Base-by-base conservation (phyloP, 345 rosid species). In the Aquilaria yunnanensis region DNA sequence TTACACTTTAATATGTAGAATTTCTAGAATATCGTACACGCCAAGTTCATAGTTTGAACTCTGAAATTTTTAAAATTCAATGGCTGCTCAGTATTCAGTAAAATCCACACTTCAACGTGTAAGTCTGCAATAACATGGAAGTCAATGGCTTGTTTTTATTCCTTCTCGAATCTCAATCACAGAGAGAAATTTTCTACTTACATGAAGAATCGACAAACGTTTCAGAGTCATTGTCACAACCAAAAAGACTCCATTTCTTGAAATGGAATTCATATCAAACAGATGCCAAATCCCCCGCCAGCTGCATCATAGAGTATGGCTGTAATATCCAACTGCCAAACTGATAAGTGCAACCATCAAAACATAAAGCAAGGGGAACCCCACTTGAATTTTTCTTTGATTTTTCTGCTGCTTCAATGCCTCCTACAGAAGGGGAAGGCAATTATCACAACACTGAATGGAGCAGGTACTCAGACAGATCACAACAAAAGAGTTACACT, bases 341-440 rank as follows among this genome's bases (percentile, higher is more conserved):
- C 83, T 54, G 57, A 76, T 64, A 0, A 80, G 23, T 16, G 78
- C 75, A 3, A 78, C 85, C 70, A 51, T 48, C 53, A 72, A 78
- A 54, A 80, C 80, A 60, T 72, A 83, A 4, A 80, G 63, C 47
- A 80, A 60, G 2, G 88, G 85, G 58, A 78, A 83, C 37, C 85
- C 83, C 33, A 60, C 75, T 51, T 69, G 77, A 48, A 67, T 33
- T 65, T 54, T 81, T 71, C 63, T 70, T 3, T 10, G 32, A 0
- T 5, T 56, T 10, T 55, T 72, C 65, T 74, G 73, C 66, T 48
- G 62, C 67, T 60, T 74, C 56, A 78, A 64, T 33, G 57, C 14
- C 46, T 80, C 81, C 85, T 83, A 56, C 76, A 74, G 63, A 41
- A 4, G 43, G 37, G 34, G 62, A 63, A 29, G 13, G 9, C 50